A percentile compares a stretch with the other conserved stretches of the same genome.
Evolutionary conservation across 2,329 filamentous ascomycete genomes (phyloP).

Genomic region (Lithohypha guttulata): DNA sequence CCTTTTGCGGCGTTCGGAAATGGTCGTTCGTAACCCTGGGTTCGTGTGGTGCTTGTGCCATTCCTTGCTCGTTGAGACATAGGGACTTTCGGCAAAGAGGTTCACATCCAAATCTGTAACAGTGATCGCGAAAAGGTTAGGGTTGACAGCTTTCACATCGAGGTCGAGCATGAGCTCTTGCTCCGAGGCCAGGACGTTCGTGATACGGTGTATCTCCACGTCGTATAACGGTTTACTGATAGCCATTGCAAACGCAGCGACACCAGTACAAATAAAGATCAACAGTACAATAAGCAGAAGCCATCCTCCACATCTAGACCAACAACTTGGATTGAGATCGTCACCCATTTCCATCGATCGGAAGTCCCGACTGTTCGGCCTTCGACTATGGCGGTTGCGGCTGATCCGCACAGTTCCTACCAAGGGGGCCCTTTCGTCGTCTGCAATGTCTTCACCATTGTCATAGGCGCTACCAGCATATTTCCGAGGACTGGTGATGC

Average conservation of each 20-base stretch:
- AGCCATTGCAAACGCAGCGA: constrained; percentile 79
- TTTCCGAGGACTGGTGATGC: constrained; percentile 40
- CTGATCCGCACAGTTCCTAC: constrained; percentile 55
- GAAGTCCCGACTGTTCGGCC: constrained; percentile 45
- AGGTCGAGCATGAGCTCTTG: constrained; percentile 93
- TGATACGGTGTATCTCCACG: constrained; percentile 68
- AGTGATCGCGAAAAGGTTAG: constrained; percentile 80
- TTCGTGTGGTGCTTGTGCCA: constrained; percentile 13
- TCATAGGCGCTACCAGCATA: constrained; percentile 61
- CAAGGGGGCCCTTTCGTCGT: constrained; percentile 80
- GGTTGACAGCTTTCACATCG: constrained; percentile 77
- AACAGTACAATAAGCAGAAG: constrained; percentile 73
- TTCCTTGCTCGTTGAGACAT: constrained; percentile 49
- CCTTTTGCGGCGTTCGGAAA: constrained; percentile 17
- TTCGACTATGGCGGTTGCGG: constrained; percentile 46
- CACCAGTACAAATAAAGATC: constrained; percentile 69
- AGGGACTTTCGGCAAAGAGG: constrained; percentile 87
- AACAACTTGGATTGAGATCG: constrained; percentile 54
- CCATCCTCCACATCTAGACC: constrained; percentile 71
- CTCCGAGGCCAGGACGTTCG: constrained; percentile 84
- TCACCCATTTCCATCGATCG: constrained; percentile 66
- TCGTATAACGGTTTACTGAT: constrained; percentile 77
- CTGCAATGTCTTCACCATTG: constrained; percentile 69
- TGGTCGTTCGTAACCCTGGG: constrained; percentile 1
- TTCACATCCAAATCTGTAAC: constrained; percentile 81